phyloP scores from a whole-genome alignment of 164 flowering plant genomes.

The Umbilicus rupestris region DNA sequence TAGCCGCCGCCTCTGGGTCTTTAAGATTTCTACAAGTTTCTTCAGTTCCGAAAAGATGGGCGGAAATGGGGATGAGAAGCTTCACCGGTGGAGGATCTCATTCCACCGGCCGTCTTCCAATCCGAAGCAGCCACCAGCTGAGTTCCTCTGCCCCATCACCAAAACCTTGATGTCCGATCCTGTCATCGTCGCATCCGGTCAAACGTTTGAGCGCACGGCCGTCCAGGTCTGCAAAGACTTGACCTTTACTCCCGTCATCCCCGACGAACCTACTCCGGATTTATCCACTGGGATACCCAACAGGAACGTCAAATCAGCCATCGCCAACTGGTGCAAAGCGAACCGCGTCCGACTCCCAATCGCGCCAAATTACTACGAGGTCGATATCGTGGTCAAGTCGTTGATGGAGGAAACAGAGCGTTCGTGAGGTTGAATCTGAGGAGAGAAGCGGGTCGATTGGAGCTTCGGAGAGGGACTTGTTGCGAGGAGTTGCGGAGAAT shows the following conservation, averaged over 20 bases:
- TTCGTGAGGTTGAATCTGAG: background rate
- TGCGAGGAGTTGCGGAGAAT: constrained; percentile 46
- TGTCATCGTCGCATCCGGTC: constrained; percentile 77
- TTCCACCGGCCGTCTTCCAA: background rate
- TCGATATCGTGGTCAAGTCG: constrained; percentile 30
- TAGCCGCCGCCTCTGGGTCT: too few relatives aligned
- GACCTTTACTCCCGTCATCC: constrained; percentile 31
- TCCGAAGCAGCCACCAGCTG: constrained; percentile 31
- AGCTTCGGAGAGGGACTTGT: constrained; percentile 46
- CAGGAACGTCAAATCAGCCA: constrained; percentile 46
- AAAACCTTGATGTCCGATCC: constrained; percentile 73
- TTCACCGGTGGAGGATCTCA: background rate
- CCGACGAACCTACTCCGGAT: constrained; percentile 49
- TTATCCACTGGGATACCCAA: constrained; percentile 59
- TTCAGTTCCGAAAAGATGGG: too few relatives aligned
- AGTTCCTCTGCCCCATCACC: constrained; percentile 70
- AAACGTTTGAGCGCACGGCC: constrained; percentile 63
- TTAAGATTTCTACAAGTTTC: too few relatives aligned
- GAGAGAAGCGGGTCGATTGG: constrained; percentile 14
- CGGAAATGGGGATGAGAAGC: background rate
- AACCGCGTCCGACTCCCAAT: constrained; percentile 25
- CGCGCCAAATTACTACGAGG: constrained; percentile 27
- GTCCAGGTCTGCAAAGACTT: constrained; percentile 50
- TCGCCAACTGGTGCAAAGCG: constrained; percentile 53
- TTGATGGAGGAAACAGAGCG: constrained; percentile 15